Evolutionary conservation across 2,329 filamentous ascomycete genomes (phyloP).

Genomic region (Fusarium brachygibbosum): DNA sequence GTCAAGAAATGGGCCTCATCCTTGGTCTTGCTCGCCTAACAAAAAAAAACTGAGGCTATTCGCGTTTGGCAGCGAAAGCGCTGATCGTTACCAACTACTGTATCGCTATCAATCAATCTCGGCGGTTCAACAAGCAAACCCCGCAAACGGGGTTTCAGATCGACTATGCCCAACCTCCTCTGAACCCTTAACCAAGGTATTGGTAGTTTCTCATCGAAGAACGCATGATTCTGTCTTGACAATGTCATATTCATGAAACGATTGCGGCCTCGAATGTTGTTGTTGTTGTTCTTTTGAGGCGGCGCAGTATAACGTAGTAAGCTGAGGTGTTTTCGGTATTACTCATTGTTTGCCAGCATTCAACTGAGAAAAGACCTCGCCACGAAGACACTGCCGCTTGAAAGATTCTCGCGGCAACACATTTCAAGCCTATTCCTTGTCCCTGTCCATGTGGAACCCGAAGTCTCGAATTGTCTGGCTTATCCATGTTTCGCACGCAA

Average conservation of each 20-base stretch:
- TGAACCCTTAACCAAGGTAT: constrained; percentile 4
- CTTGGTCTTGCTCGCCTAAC: background rate
- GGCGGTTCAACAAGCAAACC: constrained; percentile 10
- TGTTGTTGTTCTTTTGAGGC: background rate
- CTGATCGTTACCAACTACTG: constrained; percentile 13
- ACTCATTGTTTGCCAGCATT: background rate
- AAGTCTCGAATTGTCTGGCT: background rate
- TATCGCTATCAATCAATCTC: constrained; percentile 28
- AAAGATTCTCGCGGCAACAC: background rate
- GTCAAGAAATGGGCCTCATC: constrained; percentile 10
- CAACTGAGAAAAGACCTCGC: background rate
- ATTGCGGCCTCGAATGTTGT: background rate
- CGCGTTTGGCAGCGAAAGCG: constrained; percentile 1
- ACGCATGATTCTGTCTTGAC: background rate
- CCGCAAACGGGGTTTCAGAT: constrained; percentile 32
- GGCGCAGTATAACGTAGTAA: background rate
- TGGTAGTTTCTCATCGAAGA: background rate
- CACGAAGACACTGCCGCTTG: background rate
- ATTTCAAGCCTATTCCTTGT: constrained; percentile 8
- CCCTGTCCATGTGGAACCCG: constrained; percentile 1
- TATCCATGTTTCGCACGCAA: background rate
- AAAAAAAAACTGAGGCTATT: constrained; percentile 32
- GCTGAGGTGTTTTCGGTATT: background rate
- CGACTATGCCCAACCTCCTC: constrained; percentile 31
- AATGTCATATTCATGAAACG: background rate